phyloP scores from a whole-genome alignment of 495 filamentous ascomycete species.

The Penicillium angulare region DNA sequence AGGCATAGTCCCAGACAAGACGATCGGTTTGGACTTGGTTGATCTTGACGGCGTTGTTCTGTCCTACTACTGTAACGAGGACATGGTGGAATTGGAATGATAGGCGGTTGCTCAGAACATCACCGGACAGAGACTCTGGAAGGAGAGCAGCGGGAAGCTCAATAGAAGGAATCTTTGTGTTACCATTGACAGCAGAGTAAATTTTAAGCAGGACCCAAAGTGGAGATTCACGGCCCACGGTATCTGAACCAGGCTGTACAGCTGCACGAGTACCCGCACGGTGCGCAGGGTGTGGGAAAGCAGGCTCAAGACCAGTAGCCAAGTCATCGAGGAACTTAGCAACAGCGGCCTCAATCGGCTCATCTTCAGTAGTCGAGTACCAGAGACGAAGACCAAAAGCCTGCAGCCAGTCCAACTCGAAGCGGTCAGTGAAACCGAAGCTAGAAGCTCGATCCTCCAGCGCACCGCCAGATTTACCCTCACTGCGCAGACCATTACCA shows the following conservation, averaged over 20 bases:
- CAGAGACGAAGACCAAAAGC: conserved; percentile 87
- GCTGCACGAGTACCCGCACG: conserved; percentile 54
- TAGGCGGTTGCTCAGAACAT: conserved; percentile 69
- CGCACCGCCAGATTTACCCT: conserved; percentile 62
- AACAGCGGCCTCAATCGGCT: conserved; percentile 69
- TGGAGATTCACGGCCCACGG: conserved; percentile 62
- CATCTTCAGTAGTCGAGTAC: conserved; percentile 69
- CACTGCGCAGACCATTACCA: conserved; percentile 77
- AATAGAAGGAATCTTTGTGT: conserved; percentile 16
- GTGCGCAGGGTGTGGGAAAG: conserved; percentile 60
- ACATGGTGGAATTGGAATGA: conserved; percentile 75
- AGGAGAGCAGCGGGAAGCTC: conserved; percentile 40
- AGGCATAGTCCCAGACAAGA: conserved; percentile 67
- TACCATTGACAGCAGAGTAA: conserved; percentile 55
- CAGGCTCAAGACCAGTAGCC: conserved; percentile 56
- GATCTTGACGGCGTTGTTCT: conserved; percentile 35
- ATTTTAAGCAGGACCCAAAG: conserved; percentile 83
- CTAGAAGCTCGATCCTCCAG: conserved; percentile 72
- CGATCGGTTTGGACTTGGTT: conserved; percentile 55
- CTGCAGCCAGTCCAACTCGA: conserved; percentile 87
- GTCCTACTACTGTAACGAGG: conserved; percentile 53
- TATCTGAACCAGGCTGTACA: conserved; percentile 43
- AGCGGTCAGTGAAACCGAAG: conserved; percentile 76
- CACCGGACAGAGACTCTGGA: conserved; percentile 55
- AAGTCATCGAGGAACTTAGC: conserved; percentile 67